Conservation (phyloP, 2,329 filamentous ascomycete genomes). For the Penicillium sumatraense region DNA sequence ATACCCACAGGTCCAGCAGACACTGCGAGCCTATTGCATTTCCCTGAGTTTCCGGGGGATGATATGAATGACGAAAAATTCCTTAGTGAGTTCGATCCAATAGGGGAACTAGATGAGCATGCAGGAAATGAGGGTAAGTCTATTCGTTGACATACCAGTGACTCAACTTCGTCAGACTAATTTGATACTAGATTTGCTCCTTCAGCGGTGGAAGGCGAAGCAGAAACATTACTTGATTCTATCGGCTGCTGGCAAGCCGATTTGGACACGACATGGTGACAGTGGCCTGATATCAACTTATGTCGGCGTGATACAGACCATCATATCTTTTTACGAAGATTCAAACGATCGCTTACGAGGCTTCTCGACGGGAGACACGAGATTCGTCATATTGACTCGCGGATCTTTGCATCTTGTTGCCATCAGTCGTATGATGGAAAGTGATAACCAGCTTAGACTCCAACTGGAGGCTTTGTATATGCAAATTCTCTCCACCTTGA, state of each 20-base stretch:
- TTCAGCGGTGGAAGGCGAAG: constrained; percentile 84
- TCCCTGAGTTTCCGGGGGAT: constrained; percentile 45
- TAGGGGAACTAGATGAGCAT: constrained; percentile 63
- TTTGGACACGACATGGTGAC: constrained; percentile 94
- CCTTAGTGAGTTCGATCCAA: constrained; percentile 72
- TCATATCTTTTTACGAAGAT: constrained; percentile 94
- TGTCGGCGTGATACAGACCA: constrained; percentile 93
- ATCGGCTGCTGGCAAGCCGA: constrained; percentile 93
- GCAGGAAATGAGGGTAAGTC: constrained; percentile 60
- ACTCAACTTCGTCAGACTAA: background rate
- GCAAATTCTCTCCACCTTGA: constrained; percentile 96
- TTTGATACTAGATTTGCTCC: constrained; percentile 47
- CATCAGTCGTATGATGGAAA: constrained; percentile 90
- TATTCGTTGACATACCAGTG: background rate
- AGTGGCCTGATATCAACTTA: constrained; percentile 88
- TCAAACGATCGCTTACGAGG: constrained; percentile 75
- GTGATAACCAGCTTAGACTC: constrained; percentile 80
- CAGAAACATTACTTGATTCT: constrained; percentile 97
- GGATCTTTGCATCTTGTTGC: constrained; percentile 92
- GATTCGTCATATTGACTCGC: constrained; percentile 83
- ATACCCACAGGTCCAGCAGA: constrained; percentile 44
- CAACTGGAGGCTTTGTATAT: constrained; percentile 96
- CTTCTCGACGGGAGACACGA: constrained; percentile 84
- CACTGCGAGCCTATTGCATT: constrained; percentile 37
- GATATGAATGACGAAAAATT: constrained; percentile 67